Percentiles rank a stretch among this genome's conserved stretches.
Conservation (phyloP, 1,139 yeast species). For the Petasospora fabianii region DNA sequence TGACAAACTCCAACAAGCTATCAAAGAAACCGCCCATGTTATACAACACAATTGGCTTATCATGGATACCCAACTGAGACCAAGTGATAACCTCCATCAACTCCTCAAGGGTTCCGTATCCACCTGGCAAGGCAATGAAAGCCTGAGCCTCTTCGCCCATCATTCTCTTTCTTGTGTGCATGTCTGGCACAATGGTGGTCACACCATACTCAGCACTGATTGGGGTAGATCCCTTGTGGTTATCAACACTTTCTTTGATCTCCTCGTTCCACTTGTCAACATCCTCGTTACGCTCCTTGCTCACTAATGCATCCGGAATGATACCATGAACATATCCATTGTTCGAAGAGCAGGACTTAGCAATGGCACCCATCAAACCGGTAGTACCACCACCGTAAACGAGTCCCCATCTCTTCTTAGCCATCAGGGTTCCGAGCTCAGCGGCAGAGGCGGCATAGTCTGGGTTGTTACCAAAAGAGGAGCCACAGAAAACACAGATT, state of each 20-base stretch:
- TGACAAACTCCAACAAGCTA: conserved; percentile 56
- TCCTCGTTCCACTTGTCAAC: conserved; percentile 44
- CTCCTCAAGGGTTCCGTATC: conserved; percentile 88
- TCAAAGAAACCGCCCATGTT: conserved; percentile 82
- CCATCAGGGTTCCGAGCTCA: conserved; percentile 56
- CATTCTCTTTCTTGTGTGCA: conserved; percentile 85
- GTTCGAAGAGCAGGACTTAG: conserved; percentile 61
- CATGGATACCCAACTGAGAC: conserved; percentile 84
- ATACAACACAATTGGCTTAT: conserved; percentile 72
- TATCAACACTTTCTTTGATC: conserved; percentile 40
- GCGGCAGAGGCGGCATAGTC: conserved; percentile 52
- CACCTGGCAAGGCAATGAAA: conserved; percentile 88
- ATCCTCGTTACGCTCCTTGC: conserved; percentile 59
- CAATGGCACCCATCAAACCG: conserved; percentile 83
- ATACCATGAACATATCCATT: conserved; percentile 84
- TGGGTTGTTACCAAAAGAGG: conserved; percentile 63
- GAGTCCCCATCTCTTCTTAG: conserved; percentile 62
- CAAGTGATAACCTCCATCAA: conserved; percentile 88
- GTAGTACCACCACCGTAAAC: conserved; percentile 89
- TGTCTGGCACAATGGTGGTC: conserved; percentile 78
- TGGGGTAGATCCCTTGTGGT: conserved; percentile 58
- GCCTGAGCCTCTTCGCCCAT: conserved; percentile 90
- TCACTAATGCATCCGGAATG: conserved; percentile 77
- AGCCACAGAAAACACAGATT: conserved; percentile 85
- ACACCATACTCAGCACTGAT: conserved; percentile 68